phyloP scores from a whole-genome alignment of 805 yeast genomes.

The Zygotorulaspora florentina region DNA sequence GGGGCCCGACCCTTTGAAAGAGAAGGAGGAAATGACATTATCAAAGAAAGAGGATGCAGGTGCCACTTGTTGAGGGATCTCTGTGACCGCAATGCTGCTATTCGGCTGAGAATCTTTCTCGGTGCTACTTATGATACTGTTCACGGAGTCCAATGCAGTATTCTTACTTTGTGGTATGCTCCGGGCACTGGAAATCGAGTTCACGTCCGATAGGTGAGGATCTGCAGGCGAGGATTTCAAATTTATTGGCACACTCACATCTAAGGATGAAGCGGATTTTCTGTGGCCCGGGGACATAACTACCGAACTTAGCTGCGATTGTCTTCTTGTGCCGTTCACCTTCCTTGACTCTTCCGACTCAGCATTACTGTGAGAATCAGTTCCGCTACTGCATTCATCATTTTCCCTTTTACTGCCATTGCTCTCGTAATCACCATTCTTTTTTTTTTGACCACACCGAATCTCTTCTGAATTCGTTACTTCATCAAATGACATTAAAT shows the following conservation, averaged over 20 bases:
- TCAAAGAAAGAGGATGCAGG: constrained; percentile 21
- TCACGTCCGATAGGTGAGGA: constrained; percentile 27
- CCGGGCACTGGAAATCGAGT: constrained; percentile 20
- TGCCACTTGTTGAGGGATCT: constrained; percentile 1
- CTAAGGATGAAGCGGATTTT: constrained; percentile 14
- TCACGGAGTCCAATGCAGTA: constrained; percentile 22
- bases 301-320: background rate
- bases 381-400: background rate
- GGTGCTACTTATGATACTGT: constrained; percentile 12
- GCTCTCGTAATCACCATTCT: background rate
- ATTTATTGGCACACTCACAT: constrained; percentile 12
- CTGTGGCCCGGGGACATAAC: constrained; percentile 5
- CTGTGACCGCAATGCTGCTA: background rate
- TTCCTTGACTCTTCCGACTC: background rate
- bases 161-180: constrained; percentile 9
- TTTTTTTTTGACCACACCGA: too few species aligned
- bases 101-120: constrained; percentile 9
- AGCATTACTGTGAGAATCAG: background rate
- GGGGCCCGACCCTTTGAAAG: constrained; percentile 13
- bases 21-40: constrained; percentile 21
- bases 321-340: background rate
- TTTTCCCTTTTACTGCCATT: background rate
- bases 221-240: constrained; percentile 31
- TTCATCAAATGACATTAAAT: too few species aligned
- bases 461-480: too few species aligned